Conservation (phyloP, 2,329 filamentous ascomycete species). For the Penicillium sp. region DNA sequence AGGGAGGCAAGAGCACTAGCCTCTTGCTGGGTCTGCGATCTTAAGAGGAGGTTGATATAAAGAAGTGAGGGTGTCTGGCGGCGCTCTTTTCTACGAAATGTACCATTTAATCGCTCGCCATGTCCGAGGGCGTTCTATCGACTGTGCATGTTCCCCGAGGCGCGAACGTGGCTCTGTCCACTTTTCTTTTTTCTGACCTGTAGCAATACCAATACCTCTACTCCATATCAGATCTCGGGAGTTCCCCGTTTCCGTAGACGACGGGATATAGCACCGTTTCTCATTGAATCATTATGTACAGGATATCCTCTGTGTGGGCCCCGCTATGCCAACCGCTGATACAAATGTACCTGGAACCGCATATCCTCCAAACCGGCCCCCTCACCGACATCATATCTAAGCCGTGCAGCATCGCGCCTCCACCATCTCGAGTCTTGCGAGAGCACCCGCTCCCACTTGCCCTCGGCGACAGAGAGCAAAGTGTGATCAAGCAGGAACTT, state of each 20-base stretch:
- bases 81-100: slow-evolving; percentile 16
- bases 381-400: slow-evolving; percentile 82
- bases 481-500: slow-evolving; percentile 87
- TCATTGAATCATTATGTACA: background rate
- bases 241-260: background rate
- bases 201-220: slow-evolving; percentile 30
- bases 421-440: slow-evolving; percentile 83
- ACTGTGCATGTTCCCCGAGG: slow-evolving; percentile 30
- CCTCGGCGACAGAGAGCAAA: slow-evolving; percentile 54
- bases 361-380: slow-evolving; percentile 88
- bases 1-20: slow-evolving; percentile 62
- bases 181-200: slow-evolving; percentile 17
- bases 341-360: slow-evolving; percentile 90
- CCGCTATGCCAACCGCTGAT: slow-evolving; percentile 46
- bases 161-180: slow-evolving; percentile 26
- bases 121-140: slow-evolving; percentile 23
- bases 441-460: slow-evolving; percentile 70
- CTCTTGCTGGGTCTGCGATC: slow-evolving; percentile 66
- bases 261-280: background rate
- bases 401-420: slow-evolving; percentile 58
- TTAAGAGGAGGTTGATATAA: slow-evolving; percentile 29
- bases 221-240: background rate
- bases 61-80: slow-evolving; percentile 8
- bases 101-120: slow-evolving; percentile 29
- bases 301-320: background rate